phyloP scores from a whole-genome alignment of 1,284 basidiomycete genomes.

The Irpex sp. region DNA sequence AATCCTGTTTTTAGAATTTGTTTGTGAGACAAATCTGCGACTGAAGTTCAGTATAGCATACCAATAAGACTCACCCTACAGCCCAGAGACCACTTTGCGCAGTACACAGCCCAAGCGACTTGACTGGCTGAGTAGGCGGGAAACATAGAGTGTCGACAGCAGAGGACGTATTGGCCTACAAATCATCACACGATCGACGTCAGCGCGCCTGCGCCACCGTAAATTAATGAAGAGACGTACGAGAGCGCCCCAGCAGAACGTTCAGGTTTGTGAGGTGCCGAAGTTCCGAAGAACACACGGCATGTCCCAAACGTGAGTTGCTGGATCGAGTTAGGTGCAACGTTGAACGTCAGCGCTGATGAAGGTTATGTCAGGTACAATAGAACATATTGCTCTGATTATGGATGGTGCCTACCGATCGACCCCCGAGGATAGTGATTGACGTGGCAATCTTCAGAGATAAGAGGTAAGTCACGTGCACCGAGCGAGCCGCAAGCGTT shows the following conservation, averaged over 20 bases:
- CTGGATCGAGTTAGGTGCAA: constrained; percentile 21
- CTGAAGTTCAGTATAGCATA: not conserved
- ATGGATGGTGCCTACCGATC: constrained; percentile 11
- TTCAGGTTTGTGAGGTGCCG: constrained; percentile 13
- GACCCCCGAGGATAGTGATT: constrained; percentile 23
- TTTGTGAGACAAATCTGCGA: too few species aligned
- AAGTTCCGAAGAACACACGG: constrained; percentile 25
- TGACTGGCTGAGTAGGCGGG: constrained; percentile 22
- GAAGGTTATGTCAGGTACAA: not conserved
- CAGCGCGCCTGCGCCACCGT: too few species aligned
- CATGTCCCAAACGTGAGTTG: constrained; percentile 28
- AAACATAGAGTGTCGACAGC: constrained; percentile 21
- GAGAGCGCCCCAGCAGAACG: constrained; percentile 27
- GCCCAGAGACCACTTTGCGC: constrained; percentile 17
- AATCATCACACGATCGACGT: not conserved
- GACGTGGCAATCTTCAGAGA: constrained; percentile 22
- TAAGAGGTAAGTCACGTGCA: constrained; percentile 17
- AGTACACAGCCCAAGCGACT: constrained; percentile 21
- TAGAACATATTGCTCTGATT: not conserved
- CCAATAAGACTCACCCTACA: constrained; percentile 18
- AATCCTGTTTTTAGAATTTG: too few species aligned
- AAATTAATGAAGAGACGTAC: constrained; percentile 10
- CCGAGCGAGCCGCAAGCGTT: constrained; percentile 19
- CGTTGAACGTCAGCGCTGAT: constrained; percentile 24
- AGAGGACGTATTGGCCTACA: constrained; percentile 17